phyloP scores from a whole-genome alignment of 2,329 filamentous ascomycete genomes.

The Aspergillus arachidicola region DNA sequence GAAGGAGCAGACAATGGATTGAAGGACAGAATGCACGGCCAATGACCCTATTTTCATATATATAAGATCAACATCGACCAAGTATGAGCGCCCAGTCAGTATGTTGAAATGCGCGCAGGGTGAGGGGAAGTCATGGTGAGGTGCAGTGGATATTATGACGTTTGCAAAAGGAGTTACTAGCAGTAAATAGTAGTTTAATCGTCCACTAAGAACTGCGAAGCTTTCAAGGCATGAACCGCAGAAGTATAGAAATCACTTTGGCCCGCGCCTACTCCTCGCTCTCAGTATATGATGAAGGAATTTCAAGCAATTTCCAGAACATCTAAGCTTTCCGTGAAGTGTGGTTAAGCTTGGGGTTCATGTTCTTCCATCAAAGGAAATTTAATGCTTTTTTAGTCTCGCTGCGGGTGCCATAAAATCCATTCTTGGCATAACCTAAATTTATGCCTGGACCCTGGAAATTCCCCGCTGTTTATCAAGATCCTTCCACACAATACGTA shows the following conservation, averaged over 20 bases:
- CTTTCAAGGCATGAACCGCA: not conserved
- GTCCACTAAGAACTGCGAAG: not conserved
- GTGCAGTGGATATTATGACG: slow-evolving; percentile 1
- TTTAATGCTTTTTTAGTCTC: not conserved
- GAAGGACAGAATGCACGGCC: not conserved
- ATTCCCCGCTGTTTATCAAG: not conserved
- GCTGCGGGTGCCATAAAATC: not conserved
- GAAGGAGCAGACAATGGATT: not conserved
- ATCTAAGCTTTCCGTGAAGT: not conserved
- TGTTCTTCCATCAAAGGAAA: not conserved
- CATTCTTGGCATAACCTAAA: slow-evolving; percentile 4
- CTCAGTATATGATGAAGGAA: not conserved
- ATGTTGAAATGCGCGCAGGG: not conserved
- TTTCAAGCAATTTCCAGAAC: too few relatives aligned
- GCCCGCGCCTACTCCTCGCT: not conserved
- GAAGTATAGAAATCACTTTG: not conserved
- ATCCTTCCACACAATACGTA: too few relatives aligned
- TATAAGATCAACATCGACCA: not conserved
- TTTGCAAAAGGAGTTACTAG: not conserved
- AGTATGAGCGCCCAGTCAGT: not conserved
- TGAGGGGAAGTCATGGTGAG: not conserved
- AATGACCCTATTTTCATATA: not conserved
- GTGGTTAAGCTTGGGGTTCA: not conserved
- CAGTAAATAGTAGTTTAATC: not conserved
- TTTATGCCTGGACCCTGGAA: not conserved